These are phyloP conservation scores for Sequoiadendron giganteum DNA, from an alignment of 75 land plant species.

Conservation along the genomic window DNA sequence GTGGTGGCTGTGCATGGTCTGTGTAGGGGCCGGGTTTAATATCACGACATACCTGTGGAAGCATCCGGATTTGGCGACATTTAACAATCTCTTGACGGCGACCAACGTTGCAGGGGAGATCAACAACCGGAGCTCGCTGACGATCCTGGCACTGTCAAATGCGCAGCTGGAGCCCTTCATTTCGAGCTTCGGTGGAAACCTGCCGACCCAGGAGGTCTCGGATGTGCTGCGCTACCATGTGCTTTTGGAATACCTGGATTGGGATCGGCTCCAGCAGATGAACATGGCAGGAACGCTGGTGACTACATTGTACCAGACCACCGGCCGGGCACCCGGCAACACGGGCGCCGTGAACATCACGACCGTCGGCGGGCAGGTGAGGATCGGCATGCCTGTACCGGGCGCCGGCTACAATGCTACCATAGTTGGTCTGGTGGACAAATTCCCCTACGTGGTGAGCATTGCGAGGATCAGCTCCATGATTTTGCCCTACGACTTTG, in stretches of 20 bases:
- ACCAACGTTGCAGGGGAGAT: slow-evolving; percentile 58
- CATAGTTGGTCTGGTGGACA: slow-evolving; percentile 26
- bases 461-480: slow-evolving; percentile 46
- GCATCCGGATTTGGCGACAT: slow-evolving; percentile 53
- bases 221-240: slow-evolving; percentile 86
- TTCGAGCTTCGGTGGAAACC: slow-evolving; percentile 15
- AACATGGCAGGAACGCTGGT: slow-evolving; percentile 56
- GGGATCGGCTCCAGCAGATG: slow-evolving; percentile 43
- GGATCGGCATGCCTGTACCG: slow-evolving; percentile 41
- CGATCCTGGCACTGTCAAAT: slow-evolving; percentile 70
- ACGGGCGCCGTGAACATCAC: slow-evolving; percentile 69
- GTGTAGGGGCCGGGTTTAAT: slow-evolving; percentile 18
- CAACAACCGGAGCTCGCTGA: slow-evolving; percentile 58
- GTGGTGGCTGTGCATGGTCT: slow-evolving; percentile 9
- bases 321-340: slow-evolving; percentile 65
- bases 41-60: slow-evolving; percentile 38
- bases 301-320: slow-evolving; percentile 81
- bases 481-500: slow-evolving; percentile 49
- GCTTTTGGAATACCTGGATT: slow-evolving; percentile 64
- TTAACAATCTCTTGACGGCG: slow-evolving; percentile 50
- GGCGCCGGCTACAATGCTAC: slow-evolving; percentile 51
- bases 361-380: slow-evolving; percentile 18
- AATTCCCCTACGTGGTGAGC: slow-evolving; percentile 54
- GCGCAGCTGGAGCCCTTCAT: slow-evolving; percentile 29
- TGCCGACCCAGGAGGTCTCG: slow-evolving; percentile 37